Evolutionary conservation across 129 eudicot species (phyloP).

Genomic region (Artemisia argyi): DNA sequence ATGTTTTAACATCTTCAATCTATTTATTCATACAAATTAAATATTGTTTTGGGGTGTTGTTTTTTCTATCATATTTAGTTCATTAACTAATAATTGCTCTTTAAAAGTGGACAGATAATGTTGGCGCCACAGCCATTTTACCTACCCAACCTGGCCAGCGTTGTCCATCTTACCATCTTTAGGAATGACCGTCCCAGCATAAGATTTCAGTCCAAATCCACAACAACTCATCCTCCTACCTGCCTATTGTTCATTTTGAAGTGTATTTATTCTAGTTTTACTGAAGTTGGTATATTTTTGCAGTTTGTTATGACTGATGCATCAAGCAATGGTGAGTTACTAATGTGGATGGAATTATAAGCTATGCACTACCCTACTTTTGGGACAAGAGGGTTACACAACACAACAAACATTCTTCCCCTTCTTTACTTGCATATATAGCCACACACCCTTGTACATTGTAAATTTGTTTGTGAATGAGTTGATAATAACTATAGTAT

Average conservation of each 20-base stretch:
- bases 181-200: no score
- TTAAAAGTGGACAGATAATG: neutral
- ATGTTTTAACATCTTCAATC: conserved; percentile 8
- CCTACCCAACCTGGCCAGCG: neutral
- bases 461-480: conserved; percentile 24
- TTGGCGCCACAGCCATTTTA: neutral
- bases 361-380: neutral
- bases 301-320: conserved; percentile 54
- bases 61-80: neutral
- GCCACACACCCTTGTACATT: neutral
- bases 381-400: neutral
- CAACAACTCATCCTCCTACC: neutral
- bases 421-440: conserved; percentile 15
- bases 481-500: no score
- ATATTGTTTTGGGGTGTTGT: neutral
- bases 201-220: no score
- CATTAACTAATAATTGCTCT: neutral
- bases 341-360: conserved; percentile 60
- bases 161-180: no score
- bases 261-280: neutral
- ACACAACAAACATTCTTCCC: neutral
- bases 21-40: neutral
- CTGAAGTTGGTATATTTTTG: conserved; percentile 13
- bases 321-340: conserved; percentile 46
- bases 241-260: neutral